Evolutionary conservation across 495 filamentous ascomycete species (phyloP).

Genomic region (Trichoderma parareesei): DNA sequence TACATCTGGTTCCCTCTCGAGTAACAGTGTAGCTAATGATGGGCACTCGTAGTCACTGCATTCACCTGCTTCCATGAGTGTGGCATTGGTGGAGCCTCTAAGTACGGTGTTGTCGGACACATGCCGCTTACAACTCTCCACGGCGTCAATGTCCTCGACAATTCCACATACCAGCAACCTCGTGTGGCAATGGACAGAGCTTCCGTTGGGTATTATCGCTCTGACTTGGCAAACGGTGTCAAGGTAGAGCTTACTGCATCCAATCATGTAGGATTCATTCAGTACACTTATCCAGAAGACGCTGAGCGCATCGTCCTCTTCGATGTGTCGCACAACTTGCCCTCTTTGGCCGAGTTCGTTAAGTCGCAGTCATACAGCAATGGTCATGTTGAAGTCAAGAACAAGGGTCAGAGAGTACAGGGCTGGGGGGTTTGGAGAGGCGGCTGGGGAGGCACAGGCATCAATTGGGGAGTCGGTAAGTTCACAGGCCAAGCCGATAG

Average conservation of each 20-base stretch:
- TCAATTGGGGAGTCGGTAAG: slow-evolving; percentile 5
- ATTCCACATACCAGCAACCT: slow-evolving; percentile 30
- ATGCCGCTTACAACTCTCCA: slow-evolving; percentile 47
- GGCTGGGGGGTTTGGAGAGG: slow-evolving; percentile 6
- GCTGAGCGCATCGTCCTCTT: slow-evolving; percentile 50
- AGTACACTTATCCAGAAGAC: slow-evolving; percentile 49
- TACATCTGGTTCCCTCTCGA: not conserved
- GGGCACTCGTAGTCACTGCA: slow-evolving; percentile 43
- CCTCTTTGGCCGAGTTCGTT: slow-evolving; percentile 49
- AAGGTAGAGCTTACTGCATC: slow-evolving; percentile 53
- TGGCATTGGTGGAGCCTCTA: slow-evolving; percentile 66
- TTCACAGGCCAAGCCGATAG: slow-evolving; percentile 1
- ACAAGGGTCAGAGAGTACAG: slow-evolving; percentile 11
- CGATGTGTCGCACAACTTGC: slow-evolving; percentile 64
- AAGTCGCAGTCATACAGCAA: slow-evolving; percentile 58
- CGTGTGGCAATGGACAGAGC: slow-evolving; percentile 44
- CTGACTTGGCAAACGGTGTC: slow-evolving; percentile 44
- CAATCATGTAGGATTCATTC: slow-evolving; percentile 52
- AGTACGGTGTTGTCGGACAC: slow-evolving; percentile 65
- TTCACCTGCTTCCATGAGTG: slow-evolving; percentile 70
- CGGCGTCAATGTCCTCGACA: slow-evolving; percentile 51
- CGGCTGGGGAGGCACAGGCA: slow-evolving; percentile 2
- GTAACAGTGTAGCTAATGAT: not conserved
- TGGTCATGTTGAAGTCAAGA: slow-evolving; percentile 45
- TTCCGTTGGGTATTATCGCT: slow-evolving; percentile 56